Evolutionary conservation across 2,329 filamentous ascomycete species (phyloP).

Genomic region (Emmonsiellopsis sp.): DNA sequence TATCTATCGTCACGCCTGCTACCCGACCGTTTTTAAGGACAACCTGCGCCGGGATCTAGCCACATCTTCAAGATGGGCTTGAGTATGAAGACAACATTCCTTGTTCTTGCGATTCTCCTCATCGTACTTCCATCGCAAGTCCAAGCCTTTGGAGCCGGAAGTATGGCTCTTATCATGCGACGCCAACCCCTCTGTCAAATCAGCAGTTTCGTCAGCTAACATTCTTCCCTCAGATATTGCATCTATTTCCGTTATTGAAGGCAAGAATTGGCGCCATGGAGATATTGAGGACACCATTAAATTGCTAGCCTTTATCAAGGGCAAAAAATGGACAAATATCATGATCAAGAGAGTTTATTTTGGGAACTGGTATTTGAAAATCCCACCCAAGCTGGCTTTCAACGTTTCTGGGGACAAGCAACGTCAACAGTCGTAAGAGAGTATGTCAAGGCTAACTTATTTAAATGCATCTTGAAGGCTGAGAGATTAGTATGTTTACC

Average conservation of each 20-base stretch:
- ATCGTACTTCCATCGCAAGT: conserved; percentile 29
- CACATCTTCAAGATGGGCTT: conserved; percentile 1
- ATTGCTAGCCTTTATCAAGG: conserved; percentile 64
- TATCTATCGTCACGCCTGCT: background rate
- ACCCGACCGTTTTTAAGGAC: background rate
- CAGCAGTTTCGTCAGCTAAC: too few relatives aligned
- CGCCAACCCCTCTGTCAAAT: conserved; percentile 4
- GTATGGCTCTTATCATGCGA: conserved; percentile 20
- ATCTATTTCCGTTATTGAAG: conserved; percentile 42
- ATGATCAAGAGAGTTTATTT: conserved; percentile 73
- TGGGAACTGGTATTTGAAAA: conserved; percentile 57
- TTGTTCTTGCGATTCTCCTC: conserved; percentile 28
- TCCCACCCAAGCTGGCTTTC: too few relatives aligned
- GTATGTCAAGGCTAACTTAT: too few relatives aligned
- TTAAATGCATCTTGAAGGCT: conserved; percentile 27
- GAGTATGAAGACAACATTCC: conserved; percentile 22
- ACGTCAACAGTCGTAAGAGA: too few relatives aligned
- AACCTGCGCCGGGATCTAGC: background rate
- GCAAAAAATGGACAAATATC: conserved; percentile 77
- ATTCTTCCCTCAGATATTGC: conserved; percentile 31
- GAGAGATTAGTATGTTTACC: conserved; percentile 54
- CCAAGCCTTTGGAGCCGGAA: conserved; percentile 38
- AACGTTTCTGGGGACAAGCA: too few relatives aligned
- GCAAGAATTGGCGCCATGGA: conserved; percentile 46
- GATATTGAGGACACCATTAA: conserved; percentile 78